A percentile compares a stretch with the other conserved stretches of the same genome.
phyloP scores from a whole-genome alignment of 768 basidiomycete species.

The Panellus pusillus region DNA sequence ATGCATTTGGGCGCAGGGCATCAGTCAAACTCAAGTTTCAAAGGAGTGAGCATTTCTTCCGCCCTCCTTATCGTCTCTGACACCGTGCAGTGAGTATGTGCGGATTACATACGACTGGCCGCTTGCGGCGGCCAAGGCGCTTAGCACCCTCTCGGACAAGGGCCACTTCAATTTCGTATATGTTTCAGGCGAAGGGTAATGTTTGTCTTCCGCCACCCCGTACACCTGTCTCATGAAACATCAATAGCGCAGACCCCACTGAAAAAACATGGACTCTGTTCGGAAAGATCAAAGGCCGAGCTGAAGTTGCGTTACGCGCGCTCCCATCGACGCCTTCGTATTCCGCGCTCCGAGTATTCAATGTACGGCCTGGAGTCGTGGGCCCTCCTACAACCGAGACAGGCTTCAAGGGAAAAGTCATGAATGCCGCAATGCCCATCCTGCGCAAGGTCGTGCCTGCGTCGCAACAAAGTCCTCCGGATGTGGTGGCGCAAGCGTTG shows the following conservation, averaged over 20 bases:
- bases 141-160: conserved; percentile 16
- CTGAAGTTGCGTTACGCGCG: conserved; percentile 22
- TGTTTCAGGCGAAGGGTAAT: conserved; percentile 27
- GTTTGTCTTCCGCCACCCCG: neutral
- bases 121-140: conserved; percentile 27
- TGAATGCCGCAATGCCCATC: neutral
- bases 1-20: conserved; percentile 30
- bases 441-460: conserved; percentile 2
- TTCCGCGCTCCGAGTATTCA: conserved; percentile 22
- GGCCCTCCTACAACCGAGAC: neutral
- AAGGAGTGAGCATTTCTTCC: conserved; percentile 24
- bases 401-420: neutral
- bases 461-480: conserved; percentile 4
- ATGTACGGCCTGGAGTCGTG: conserved; percentile 25
- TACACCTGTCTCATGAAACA: neutral
- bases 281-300: conserved; percentile 27
- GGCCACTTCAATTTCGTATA: conserved; percentile 32
- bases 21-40: conserved; percentile 25
- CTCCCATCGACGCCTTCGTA: conserved; percentile 12
- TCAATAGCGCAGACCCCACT: conserved; percentile 24
- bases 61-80: neutral
- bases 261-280: conserved; percentile 24
- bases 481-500: conserved; percentile 23
- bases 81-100: conserved; percentile 22
- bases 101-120: conserved; percentile 30